Percentiles rank a stretch among this genome's conserved stretches.
phyloP scores from a whole-genome alignment of 495 filamentous ascomycete genomes.

The Hypoxylon rickii region DNA sequence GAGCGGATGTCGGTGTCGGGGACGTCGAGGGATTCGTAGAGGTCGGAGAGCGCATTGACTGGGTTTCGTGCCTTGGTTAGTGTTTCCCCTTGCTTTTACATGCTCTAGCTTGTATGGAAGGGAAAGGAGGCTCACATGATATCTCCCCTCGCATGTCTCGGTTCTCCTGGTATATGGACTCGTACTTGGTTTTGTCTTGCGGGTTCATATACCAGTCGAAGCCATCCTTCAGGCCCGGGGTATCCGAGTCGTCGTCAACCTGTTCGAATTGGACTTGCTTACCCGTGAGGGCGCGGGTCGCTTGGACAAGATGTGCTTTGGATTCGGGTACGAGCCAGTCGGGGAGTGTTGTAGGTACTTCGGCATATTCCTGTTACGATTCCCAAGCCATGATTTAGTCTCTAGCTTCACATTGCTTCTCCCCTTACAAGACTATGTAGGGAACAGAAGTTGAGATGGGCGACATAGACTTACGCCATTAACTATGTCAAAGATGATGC shows the following conservation, averaged over 20 bases:
- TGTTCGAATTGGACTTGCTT: constrained; percentile 79
- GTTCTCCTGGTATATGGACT: constrained; percentile 92
- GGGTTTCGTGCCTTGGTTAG: constrained; percentile 14
- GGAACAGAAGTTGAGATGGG: too few relatives aligned
- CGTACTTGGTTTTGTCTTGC: constrained; percentile 85
- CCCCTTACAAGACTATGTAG: too few relatives aligned
- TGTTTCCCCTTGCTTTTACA: background rate
- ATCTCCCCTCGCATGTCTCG: constrained; percentile 83
- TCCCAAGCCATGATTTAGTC: constrained; percentile 13
- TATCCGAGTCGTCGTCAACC: constrained; percentile 75
- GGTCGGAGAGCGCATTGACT: constrained; percentile 79
- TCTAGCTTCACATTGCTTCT: too few relatives aligned
- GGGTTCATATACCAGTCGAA: constrained; percentile 99
- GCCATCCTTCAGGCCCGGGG: constrained; percentile 83
- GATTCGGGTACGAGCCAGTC: constrained; percentile 97
- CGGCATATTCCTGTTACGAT: constrained; percentile 76
- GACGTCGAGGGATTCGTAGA: constrained; percentile 91
- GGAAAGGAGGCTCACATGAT: constrained; percentile 60
- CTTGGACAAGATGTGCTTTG: constrained; percentile 94
- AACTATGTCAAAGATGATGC: constrained; percentile 92
- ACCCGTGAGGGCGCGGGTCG: constrained; percentile 77
- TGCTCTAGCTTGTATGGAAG: background rate
- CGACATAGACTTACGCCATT: constrained; percentile 89
- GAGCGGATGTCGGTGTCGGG: constrained; percentile 92
- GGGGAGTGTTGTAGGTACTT: constrained; percentile 81